Percentiles rank a stretch among this genome's conserved stretches.
Conservation (phyloP, 1,139 yeast species). For the Diutina ranongensis region DNA sequence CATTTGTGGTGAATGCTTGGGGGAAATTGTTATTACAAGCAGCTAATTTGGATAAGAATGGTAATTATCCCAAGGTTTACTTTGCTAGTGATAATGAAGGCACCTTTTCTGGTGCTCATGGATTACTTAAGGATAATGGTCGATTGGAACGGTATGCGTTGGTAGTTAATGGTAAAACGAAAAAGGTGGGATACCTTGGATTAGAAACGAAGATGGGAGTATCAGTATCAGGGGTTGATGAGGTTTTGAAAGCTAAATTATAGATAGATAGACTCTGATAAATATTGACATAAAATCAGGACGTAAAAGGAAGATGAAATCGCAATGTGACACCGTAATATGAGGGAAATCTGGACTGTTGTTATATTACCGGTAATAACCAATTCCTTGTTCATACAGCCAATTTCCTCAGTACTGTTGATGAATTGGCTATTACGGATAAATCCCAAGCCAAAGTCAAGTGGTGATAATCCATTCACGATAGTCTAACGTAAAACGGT, state of each 20-base stretch:
- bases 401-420: no score
- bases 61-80: constrained; percentile 24
- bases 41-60: constrained; percentile 25
- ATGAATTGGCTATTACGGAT: no score
- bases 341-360: no score
- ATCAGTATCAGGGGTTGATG: constrained; percentile 11
- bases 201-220: constrained; percentile 11
- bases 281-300: no score
- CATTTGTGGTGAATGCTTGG: constrained; percentile 77
- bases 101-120: constrained; percentile 14
- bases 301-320: no score
- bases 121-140: constrained; percentile 26
- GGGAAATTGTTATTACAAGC: constrained; percentile 54
- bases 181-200: constrained; percentile 14
- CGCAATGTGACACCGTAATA: no score
- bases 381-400: no score
- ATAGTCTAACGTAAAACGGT: no score
- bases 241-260: constrained; percentile 12
- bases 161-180: constrained; percentile 36
- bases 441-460: no score
- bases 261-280: no score
- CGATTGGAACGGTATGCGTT: constrained; percentile 54
- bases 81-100: constrained; percentile 38
- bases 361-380: no score
- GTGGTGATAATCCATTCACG: no score